Conservation (phyloP, 768 basidiomycete genomes). For the Pleurotus cornucopiae region DNA sequence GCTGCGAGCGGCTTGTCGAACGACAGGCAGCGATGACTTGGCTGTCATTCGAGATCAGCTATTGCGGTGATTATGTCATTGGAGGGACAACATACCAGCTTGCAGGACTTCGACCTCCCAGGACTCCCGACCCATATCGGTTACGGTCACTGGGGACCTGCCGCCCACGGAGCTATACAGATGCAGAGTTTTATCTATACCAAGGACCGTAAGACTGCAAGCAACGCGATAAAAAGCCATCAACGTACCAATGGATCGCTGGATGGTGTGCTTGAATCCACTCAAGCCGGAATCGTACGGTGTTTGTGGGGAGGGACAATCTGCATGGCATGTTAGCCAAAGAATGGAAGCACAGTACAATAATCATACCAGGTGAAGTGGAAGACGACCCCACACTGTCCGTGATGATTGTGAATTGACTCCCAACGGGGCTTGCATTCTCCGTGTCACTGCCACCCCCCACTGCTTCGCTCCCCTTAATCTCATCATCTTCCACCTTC, state of each 20-base stretch:
- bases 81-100: slow-evolving; percentile 31
- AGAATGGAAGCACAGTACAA: background rate
- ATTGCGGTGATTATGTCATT: background rate
- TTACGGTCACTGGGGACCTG: too few relatives aligned
- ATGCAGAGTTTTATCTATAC: slow-evolving; percentile 63
- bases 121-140: slow-evolving; percentile 25
- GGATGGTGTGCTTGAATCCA: slow-evolving; percentile 66
- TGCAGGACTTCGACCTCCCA: slow-evolving; percentile 48
- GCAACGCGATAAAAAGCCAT: background rate
- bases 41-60: slow-evolving; percentile 20
- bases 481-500: slow-evolving; percentile 13
- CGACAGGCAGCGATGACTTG: slow-evolving; percentile 49
- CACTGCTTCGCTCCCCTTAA: slow-evolving; percentile 7
- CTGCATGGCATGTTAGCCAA: background rate
- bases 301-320: slow-evolving; percentile 20
- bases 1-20: slow-evolving; percentile 48
- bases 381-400: slow-evolving; percentile 21
- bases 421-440: slow-evolving; percentile 1
- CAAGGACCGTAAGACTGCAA: background rate
- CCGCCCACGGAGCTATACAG: slow-evolving; percentile 49
- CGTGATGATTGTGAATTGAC: slow-evolving; percentile 6
- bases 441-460: slow-evolving; percentile 11
- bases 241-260: slow-evolving; percentile 57
- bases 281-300: slow-evolving; percentile 26
- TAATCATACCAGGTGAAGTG: slow-evolving; percentile 21